Evolutionary conservation across 2,329 filamentous ascomycete species (phyloP), one percentile per base, ranked within the genome.

Genomic region (Rutstroemia sp.): DNA sequence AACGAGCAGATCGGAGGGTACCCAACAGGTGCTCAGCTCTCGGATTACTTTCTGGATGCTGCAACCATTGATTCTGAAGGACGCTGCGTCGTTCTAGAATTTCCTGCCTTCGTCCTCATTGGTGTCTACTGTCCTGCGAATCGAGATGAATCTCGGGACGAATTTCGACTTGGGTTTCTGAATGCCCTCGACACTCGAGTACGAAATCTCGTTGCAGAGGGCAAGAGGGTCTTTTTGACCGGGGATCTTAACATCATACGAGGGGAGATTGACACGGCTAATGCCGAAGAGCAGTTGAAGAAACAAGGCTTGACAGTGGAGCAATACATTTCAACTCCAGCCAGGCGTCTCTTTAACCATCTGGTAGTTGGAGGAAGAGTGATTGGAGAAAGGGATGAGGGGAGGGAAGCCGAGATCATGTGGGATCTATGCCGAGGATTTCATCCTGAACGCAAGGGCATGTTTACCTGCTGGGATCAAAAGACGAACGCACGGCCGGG

Each of bases 381-480:
- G 0, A 59, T 81, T 9, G 85, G 85, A 0, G 73, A 80, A 38
- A 79, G 83, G 58, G 90, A 94, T 58, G 74, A 85, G 64, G 85
- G 82, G 0, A 79, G 87, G 62, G 86, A 92, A 67, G 65, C 77
- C 12, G 82, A 90, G 2, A 81, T 92, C 1, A 74, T 97, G 42
- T 89, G 87, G 80, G 94, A 99, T 72, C 76, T 95, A 18, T 92
- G 88, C 64, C 82, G 94, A 49, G 81, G 80, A 25, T 95, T 92
- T 67, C 88, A 96, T 67, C 87, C 89, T 0, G 73, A 76, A n/a
- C 80, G 94, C 41, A 77, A 78, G 60, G 90, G 90, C 59, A 97
- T 99, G 94, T 97, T 90, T 70, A 97, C 94, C 0, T 96, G 92
- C 70, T 97, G 92, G 92, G 91, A 97, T 61, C 92, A 90, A 51